phyloP scores from a whole-genome alignment of 441 rosid genomes.

The Gossypium gossypioides region DNA sequence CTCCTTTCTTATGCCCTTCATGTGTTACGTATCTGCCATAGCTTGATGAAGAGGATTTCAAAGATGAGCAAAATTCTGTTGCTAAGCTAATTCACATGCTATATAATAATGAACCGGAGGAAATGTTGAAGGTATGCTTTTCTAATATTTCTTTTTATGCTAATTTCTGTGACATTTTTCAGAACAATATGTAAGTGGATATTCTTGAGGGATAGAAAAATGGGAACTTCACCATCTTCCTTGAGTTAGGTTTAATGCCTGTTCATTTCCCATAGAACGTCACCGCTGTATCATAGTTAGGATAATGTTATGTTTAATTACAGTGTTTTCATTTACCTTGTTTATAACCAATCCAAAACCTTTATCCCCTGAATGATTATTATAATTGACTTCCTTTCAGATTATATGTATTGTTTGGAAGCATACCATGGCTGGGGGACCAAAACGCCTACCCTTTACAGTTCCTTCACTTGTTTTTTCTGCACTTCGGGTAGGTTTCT shows the following conservation, averaged over 20 bases:
- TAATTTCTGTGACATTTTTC: neutral
- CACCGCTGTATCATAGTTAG: neutral
- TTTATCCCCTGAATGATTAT: neutral
- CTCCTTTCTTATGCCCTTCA: constrained; percentile 5
- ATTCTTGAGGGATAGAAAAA: neutral
- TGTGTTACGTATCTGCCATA: constrained; percentile 17
- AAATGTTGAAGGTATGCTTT: constrained; percentile 49
- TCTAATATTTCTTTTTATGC: neutral
- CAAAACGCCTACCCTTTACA: constrained; percentile 45
- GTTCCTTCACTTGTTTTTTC: constrained; percentile 50
- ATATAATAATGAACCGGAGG: constrained; percentile 46
- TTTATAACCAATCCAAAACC: neutral
- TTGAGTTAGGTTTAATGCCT: neutral
- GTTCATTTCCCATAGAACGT: neutral
- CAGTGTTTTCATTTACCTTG: constrained; percentile 13
- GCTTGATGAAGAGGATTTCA: constrained; percentile 74
- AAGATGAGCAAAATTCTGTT: constrained; percentile 61
- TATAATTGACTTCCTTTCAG: constrained; percentile 27
- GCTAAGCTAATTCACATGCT: constrained; percentile 61
- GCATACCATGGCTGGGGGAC: constrained; percentile 53
- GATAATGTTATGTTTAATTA: neutral
- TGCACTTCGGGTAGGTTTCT: constrained; percentile 42
- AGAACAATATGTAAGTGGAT: neutral
- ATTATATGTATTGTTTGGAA: constrained; percentile 47
- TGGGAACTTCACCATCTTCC: neutral